Conservation (phyloP, 176 grass and related monocot genomes). For the Thinopyrum elongatum region DNA sequence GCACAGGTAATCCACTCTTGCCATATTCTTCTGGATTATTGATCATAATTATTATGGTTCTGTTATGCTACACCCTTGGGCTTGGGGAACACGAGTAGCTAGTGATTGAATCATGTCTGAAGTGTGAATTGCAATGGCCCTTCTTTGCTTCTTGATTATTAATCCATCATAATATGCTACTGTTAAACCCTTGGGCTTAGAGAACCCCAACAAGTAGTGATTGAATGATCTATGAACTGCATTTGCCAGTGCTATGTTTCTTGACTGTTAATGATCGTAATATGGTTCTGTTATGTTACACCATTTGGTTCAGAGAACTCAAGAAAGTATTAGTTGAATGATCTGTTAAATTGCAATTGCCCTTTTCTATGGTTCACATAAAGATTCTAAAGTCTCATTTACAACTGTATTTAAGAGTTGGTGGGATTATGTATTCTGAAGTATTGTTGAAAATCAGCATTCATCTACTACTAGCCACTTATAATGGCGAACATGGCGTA, state of each 20-base stretch:
- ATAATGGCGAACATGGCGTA: neutral
- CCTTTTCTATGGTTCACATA: neutral
- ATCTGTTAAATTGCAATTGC: too few species aligned
- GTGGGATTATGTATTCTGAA: neutral
- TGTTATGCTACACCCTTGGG: neutral
- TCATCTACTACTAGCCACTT: neutral
- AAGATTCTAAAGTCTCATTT: neutral
- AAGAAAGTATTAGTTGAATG: too few species aligned
- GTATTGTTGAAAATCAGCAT: neutral
- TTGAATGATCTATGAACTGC: neutral
- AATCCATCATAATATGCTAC: neutral
- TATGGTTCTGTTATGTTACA: too few species aligned
- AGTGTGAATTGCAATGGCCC: neutral
- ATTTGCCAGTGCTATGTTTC: neutral
- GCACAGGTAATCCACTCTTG: conserved; percentile 47
- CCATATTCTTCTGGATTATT: neutral
- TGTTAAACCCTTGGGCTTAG: neutral
- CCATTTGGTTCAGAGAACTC: too few species aligned
- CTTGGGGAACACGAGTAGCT: neutral
- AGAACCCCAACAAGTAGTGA: neutral
- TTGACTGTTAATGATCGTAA: too few species aligned
- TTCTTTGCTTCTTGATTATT: neutral
- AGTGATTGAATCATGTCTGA: neutral
- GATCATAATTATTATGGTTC: too few species aligned
- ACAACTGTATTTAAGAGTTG: neutral